A percentile compares a stretch with the other conserved stretches of the same genome.
Conservation (phyloP, 1,284 basidiomycete species). For the Pascua guehoae region DNA sequence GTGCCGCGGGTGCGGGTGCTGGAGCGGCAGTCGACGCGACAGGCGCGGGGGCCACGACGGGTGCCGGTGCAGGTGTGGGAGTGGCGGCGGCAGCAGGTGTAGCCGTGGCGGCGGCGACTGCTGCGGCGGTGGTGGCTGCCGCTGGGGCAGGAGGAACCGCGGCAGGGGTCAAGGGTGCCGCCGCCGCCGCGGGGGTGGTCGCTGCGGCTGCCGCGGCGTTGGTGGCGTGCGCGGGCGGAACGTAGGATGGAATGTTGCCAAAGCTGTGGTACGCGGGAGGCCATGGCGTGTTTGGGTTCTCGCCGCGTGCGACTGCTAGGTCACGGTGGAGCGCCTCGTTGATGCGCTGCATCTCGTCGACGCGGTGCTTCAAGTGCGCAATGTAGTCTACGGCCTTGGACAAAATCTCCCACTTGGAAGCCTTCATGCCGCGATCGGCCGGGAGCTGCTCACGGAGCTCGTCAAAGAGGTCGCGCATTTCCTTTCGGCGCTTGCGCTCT, state of each 20-base stretch:
- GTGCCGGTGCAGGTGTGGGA: too few species aligned
- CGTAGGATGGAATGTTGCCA: conserved; percentile 12
- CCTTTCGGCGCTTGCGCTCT: conserved; percentile 81
- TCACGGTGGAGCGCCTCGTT: conserved; percentile 16
- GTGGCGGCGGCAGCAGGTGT: too few species aligned
- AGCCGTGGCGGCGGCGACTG: too few species aligned
- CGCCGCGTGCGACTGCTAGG: conserved; percentile 11
- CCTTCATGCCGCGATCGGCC: conserved; percentile 85
- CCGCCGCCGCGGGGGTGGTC: neutral
- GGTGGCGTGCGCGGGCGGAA: conserved; percentile 6
- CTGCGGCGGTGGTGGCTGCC: too few species aligned
- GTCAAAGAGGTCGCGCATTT: conserved; percentile 96
- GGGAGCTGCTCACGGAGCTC: conserved; percentile 86
- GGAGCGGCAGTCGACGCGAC: too few species aligned
- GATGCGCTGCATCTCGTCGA: conserved; percentile 12
- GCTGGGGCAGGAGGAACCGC: too few species aligned
- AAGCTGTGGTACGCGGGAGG: conserved; percentile 18
- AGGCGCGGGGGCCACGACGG: too few species aligned
- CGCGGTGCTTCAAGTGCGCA: conserved; percentile 18
- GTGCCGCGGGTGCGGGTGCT: too few species aligned
- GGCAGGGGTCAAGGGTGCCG: neutral
- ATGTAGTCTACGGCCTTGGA: conserved; percentile 27
- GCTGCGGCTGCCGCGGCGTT: neutral
- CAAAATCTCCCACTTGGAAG: conserved; percentile 61
- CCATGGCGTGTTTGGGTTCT: conserved; percentile 13